Percentiles rank a stretch among this genome's conserved stretches.
Evolutionary conservation across 1,139 yeast genomes (phyloP).

Genomic region (Candida anutae): DNA sequence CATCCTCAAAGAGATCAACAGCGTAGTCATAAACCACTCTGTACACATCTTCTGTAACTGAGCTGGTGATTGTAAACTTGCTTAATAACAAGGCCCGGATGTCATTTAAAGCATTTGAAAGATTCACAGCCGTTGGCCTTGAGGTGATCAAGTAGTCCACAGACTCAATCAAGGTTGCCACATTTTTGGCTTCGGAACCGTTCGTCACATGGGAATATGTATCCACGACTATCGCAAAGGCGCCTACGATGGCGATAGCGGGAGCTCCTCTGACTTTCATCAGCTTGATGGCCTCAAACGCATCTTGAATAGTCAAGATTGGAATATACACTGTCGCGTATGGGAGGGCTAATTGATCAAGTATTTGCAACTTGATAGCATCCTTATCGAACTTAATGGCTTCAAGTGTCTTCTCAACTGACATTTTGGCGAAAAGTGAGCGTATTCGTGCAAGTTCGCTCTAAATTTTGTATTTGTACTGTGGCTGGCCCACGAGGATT

Average conservation of each 20-base stretch:
- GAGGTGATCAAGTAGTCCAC: conserved; percentile 66
- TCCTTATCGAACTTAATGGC: conserved; percentile 63
- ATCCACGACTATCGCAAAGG: conserved; percentile 76
- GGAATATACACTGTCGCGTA: conserved; percentile 63
- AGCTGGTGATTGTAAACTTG: conserved; percentile 9
- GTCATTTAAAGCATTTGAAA: conserved; percentile 68
- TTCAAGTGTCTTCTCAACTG: conserved; percentile 27
- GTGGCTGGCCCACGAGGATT: no score
- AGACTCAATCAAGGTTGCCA: conserved; percentile 29
- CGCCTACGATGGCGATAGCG: conserved; percentile 94
- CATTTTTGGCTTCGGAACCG: conserved; percentile 13
- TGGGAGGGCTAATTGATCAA: conserved; percentile 81
- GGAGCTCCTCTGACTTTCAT: conserved; percentile 99
- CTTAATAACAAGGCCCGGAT: conserved; percentile 33
- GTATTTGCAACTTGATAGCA: conserved; percentile 43
- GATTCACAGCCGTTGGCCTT: conserved; percentile 93
- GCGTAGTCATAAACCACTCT: conserved; percentile 43
- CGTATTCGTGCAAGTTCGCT: neutral
- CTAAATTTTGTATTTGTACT: neutral
- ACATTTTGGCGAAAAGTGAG: neutral
- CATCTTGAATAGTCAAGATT: conserved; percentile 58
- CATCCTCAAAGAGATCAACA: conserved; percentile 59
- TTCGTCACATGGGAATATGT: conserved; percentile 19
- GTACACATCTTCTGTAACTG: conserved; percentile 23
- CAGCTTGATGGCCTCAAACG: conserved; percentile 68